A percentile compares a stretch with the other conserved stretches of the same genome.
Evolutionary conservation across 176 grass and related monocot genomes (phyloP).

Genomic region (Bothriochloa decipiens): DNA sequence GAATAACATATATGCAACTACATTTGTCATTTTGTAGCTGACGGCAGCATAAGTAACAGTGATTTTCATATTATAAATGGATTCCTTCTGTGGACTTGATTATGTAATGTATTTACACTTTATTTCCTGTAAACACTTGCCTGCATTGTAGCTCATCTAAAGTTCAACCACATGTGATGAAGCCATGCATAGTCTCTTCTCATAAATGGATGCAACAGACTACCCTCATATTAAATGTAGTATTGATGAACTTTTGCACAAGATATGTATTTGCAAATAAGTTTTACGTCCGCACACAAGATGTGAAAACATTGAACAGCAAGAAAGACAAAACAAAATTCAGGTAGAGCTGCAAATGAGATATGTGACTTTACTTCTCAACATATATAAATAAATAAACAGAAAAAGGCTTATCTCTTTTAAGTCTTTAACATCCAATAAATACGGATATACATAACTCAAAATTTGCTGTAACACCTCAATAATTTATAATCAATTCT

Average conservation of each 20-base stretch:
- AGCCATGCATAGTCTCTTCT: neutral
- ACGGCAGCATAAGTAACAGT: constrained; percentile 35
- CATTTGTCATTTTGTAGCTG: constrained; percentile 37
- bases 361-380: constrained; percentile 28
- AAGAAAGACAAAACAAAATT: constrained; percentile 21
- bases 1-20: constrained; percentile 22
- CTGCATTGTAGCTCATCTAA: neutral
- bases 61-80: constrained; percentile 30
- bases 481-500: constrained; percentile 61
- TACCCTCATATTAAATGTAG: constrained; percentile 7
- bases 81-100: constrained; percentile 21
- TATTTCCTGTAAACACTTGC: constrained; percentile 37
- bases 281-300: constrained; percentile 22
- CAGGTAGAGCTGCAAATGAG: constrained; percentile 23
- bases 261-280: constrained; percentile 17
- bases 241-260: neutral
- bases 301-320: constrained; percentile 12
- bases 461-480: constrained; percentile 53
- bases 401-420: constrained; percentile 22
- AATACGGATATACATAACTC: constrained; percentile 44
- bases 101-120: constrained; percentile 20
- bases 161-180: constrained; percentile 10
- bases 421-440: constrained; percentile 39
- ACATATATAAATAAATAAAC: constrained; percentile 31
- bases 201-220: neutral